Conservation (phyloP, 192 early-diverging fungal genomes). For the Gamsiella multidivaricata region DNA sequence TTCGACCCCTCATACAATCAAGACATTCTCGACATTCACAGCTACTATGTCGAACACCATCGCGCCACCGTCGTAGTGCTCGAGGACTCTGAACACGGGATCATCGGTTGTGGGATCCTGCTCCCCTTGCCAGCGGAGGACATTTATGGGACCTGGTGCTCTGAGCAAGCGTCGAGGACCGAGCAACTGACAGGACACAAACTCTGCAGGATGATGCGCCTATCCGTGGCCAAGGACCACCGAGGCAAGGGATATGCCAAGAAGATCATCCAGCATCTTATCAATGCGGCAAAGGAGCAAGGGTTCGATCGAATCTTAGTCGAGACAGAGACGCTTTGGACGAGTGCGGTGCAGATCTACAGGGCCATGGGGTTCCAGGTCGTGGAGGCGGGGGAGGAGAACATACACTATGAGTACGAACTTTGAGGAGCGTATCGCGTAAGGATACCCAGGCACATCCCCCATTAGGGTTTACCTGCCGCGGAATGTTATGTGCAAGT, state of each 20-base stretch:
- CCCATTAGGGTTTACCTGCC: background rate
- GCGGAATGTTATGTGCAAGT: background rate
- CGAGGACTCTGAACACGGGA: background rate
- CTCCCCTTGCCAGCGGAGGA: slow-evolving; percentile 45
- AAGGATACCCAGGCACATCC: no score
- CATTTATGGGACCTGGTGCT: slow-evolving; percentile 32
- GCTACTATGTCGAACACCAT: slow-evolving; percentile 28
- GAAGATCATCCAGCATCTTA: slow-evolving; percentile 16
- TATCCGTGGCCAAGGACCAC: slow-evolving; percentile 20
- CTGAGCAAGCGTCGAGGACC: slow-evolving; percentile 5
- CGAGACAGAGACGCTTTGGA: slow-evolving; percentile 32
- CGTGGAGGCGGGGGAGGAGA: slow-evolving; percentile 15
- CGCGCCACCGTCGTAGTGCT: slow-evolving; percentile 29
- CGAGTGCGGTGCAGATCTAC: slow-evolving; percentile 39
- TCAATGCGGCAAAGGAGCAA: slow-evolving; percentile 7
- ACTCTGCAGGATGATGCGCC: slow-evolving; percentile 38
- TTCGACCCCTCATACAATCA: slow-evolving; percentile 37
- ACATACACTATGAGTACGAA: slow-evolving; percentile 23
- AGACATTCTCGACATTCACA: slow-evolving; percentile 38
- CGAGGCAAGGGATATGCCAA: slow-evolving; percentile 41
- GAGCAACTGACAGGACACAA: background rate
- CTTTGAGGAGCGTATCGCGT: slow-evolving; percentile 11
- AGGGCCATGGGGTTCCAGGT: slow-evolving; percentile 19
- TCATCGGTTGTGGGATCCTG: slow-evolving; percentile 39
- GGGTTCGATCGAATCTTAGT: slow-evolving; percentile 31